Conservation (phyloP, 129 eudicot genomes). For the Centella asiatica region DNA sequence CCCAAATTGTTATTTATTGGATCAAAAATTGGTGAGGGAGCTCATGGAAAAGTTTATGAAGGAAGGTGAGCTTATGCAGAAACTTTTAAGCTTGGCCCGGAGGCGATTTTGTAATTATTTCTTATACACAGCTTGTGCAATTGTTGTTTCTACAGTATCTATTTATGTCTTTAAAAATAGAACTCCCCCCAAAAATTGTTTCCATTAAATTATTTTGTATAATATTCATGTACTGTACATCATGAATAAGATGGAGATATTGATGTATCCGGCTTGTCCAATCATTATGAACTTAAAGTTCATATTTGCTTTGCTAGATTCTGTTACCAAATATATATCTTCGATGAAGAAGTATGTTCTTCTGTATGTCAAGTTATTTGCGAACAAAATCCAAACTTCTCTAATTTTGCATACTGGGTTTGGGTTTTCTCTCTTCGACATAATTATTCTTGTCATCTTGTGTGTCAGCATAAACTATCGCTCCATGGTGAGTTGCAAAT, state of each 20-base stretch:
- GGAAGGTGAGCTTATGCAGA: conserved; percentile 54
- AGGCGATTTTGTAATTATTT: not conserved
- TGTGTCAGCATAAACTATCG: too few species aligned
- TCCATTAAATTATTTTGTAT: not conserved
- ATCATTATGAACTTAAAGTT: not conserved
- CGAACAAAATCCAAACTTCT: not conserved
- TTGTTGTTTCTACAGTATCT: not conserved
- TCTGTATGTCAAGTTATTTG: not conserved
- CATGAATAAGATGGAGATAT: not conserved
- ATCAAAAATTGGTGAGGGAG: conserved; percentile 80
- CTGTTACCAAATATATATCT: not conserved
- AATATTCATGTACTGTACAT: not conserved
- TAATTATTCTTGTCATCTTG: not conserved
- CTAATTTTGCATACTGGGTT: not conserved
- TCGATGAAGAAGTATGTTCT: not conserved
- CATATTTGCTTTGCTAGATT: not conserved
- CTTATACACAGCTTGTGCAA: not conserved
- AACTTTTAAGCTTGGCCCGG: not conserved
- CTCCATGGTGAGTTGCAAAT: not conserved
- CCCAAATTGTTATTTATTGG: conserved; percentile 80
- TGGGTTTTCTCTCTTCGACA: not conserved
- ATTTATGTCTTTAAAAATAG: not conserved
- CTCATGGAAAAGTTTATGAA: conserved; percentile 90
- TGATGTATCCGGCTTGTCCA: not conserved
- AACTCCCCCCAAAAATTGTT: too few species aligned